Evolutionary conservation across 2,329 filamentous ascomycete species (phyloP), one percentile per base, ranked within the genome.

Genomic region (Tolypocladium nubicola): DNA sequence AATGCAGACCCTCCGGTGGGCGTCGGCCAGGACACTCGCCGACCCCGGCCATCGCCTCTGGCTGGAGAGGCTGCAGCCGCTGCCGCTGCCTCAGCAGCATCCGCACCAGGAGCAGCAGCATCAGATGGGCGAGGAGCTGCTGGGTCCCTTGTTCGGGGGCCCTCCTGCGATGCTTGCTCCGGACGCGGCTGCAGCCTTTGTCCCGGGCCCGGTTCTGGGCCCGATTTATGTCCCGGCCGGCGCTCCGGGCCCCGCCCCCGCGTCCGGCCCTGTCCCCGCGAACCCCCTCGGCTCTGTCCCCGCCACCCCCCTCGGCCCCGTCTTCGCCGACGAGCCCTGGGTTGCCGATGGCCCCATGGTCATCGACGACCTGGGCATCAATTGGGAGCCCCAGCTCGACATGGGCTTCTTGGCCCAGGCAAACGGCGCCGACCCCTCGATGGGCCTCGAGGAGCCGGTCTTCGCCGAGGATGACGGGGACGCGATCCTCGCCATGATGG

Each of bases 1-100:
- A 1, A 14, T 45, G 1, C 0, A 5, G 9, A 14, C 11, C 21
- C 4, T 45, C 14, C 41, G n/a, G 41, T 0, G 0, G 4, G 41
- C 21, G 4, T 23, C 11, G 10, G 41, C 21, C 21, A 23, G 21
- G 41, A 9, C 19, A 9, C 40, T 26, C 21, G 4, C 11, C 21
- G 11, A 26, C 41, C 10, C 10, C n/a, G 1, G 21, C 11, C 6
- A 45, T 10, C 21, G 11, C 41, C 41, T 45, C 41, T 45, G 26
- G 45, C 45, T 49, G 26, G 23, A 49, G 23, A 13, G 6, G 16
- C 23, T 23, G 23, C 23, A 23, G 23, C 23, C 23, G 23, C 23
- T 23, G 23, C 23, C 23, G 23, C 23, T 23, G 23, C 23, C 23
- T 2, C 23, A 23, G 23, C 23, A 23, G 19, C 26, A 52, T 11